A percentile compares a stretch with the other conserved stretches of the same genome.
phyloP scores from a whole-genome alignment of 2,329 filamentous ascomycete genomes.

The Fusarium pseudonygamai region DNA sequence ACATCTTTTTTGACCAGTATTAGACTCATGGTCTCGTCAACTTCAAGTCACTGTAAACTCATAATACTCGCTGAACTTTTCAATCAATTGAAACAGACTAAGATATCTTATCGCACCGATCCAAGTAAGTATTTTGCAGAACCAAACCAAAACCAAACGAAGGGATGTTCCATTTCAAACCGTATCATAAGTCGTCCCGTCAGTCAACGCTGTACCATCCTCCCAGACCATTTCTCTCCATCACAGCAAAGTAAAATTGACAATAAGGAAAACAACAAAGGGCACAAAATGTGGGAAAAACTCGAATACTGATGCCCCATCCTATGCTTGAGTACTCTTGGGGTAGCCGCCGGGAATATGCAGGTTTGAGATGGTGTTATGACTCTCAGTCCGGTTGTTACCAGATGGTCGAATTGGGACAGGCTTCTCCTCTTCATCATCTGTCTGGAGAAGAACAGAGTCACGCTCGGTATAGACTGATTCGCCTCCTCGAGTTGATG shows the following conservation, averaged over 20 bases:
- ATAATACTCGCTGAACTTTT: background rate
- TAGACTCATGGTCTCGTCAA: background rate
- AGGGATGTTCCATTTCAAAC: conserved; percentile 24
- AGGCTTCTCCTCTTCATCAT: conserved; percentile 37
- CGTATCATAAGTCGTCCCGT: background rate
- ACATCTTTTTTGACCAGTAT: background rate
- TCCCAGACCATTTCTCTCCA: conserved; percentile 6
- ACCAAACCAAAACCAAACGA: conserved; percentile 31
- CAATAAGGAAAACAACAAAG: conserved; percentile 19
- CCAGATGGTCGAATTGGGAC: conserved; percentile 40
- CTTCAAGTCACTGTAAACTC: background rate
- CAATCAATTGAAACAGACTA: conserved; percentile 17
- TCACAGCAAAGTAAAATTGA: conserved; percentile 11
- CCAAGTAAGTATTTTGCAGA: background rate
- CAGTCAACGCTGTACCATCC: background rate
- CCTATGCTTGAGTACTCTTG: conserved; percentile 56
- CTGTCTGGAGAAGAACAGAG: conserved; percentile 33
- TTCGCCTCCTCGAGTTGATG: conserved; percentile 16
- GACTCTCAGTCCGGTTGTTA: conserved; percentile 52
- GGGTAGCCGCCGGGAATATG: conserved; percentile 77
- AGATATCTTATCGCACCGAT: background rate
- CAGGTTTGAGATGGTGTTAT: conserved; percentile 69
- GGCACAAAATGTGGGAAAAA: conserved; percentile 18
- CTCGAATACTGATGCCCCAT: conserved; percentile 46
- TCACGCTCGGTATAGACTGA: conserved; percentile 36